Evolutionary conservation across 179 eudicot genomes (phyloP).

Genomic region (Amaranthus tricolor): DNA sequence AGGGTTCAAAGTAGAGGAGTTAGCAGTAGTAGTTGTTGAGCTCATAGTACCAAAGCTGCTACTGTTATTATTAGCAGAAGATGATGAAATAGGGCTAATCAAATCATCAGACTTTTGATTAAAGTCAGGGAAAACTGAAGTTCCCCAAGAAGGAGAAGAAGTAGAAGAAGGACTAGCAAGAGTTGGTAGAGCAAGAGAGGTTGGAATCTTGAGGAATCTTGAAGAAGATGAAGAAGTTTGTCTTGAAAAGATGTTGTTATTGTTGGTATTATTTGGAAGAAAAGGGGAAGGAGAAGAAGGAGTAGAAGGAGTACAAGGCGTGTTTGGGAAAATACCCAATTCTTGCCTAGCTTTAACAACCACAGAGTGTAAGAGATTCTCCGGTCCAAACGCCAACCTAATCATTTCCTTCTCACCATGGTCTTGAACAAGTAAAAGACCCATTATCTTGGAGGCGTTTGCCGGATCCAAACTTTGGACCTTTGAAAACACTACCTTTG

Average conservation of each 20-base stretch:
- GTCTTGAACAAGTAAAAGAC: constrained; percentile 65
- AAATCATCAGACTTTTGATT: constrained; percentile 36
- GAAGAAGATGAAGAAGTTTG: constrained; percentile 40
- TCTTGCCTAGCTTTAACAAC: constrained; percentile 64
- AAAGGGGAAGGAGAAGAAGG: constrained; percentile 41
- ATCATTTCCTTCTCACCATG: constrained; percentile 88
- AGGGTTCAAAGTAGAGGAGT: constrained; percentile 40
- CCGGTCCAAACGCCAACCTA: constrained; percentile 78
- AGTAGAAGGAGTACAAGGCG: constrained; percentile 45
- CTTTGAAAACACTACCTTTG: constrained; percentile 61
- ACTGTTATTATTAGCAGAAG: neutral
- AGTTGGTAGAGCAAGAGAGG: constrained; percentile 46
- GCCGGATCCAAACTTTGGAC: constrained; percentile 70
- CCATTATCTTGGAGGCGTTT: constrained; percentile 80
- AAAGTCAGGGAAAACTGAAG: constrained; percentile 40
- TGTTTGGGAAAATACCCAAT: constrained; percentile 45
- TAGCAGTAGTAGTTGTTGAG: neutral
- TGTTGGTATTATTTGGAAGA: neutral
- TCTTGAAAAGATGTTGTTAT: constrained; percentile 28
- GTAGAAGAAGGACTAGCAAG: constrained; percentile 29
- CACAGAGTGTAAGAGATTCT: constrained; percentile 55
- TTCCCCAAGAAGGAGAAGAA: constrained; percentile 35
- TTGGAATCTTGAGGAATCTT: constrained; percentile 39
- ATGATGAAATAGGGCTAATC: constrained; percentile 21
- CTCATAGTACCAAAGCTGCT: no score